Base-by-base conservation (phyloP, 768 basidiomycete genomes). In the Porpolomopsis calyptriformis region DNA sequence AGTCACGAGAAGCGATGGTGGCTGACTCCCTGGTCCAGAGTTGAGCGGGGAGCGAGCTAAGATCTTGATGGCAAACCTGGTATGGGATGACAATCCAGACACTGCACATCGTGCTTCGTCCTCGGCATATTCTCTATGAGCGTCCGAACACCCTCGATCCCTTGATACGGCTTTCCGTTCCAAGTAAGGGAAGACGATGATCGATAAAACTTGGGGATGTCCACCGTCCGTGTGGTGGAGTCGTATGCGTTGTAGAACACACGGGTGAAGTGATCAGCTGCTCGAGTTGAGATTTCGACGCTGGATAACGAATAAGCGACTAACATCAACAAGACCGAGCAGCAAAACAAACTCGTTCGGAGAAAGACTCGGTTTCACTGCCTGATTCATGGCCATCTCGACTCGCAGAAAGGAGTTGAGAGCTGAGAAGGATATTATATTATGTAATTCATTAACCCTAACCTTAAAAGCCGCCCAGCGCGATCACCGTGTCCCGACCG, bases 31-130 rank as follows among this genome's bases (percentile, higher is more conserved):
- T 88, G 53, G 36, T 40, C 49, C 45, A 51, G 24, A 40, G 43
- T 29, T 50, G 39, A 47, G 41, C 48, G 45, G 31, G 26, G 24
- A 25, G 27, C 22, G 40, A 24, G 31, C 46, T 4, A 48, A 20
- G 42, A 38, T 49, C 22, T 39, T 26, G 11, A 20, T 18, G 11
- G 26, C 63, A 45, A 46, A 84, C 88, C 85, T 63, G 86, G 84
- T 49, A 91, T 87, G 27, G 89, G 84, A 60, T 91, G 88, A 54
- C 89, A 91, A 59, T 91, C 89, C 52, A 87, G 88, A 14, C 85
- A 87, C 59, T 86, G 82, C 16, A 91, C 73, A 48, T 91, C 89
- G 54, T 91, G 88, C 52, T 79, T 85, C 22, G 87, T 86, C 16
- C 68, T 66, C 1, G 86, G 86, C 80, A 87, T 87, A 43, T 75